Percentiles rank a stretch among this genome's conserved stretches.
phyloP scores from a whole-genome alignment of 768 basidiomycete genomes.

The Lentinula lateritia region DNA sequence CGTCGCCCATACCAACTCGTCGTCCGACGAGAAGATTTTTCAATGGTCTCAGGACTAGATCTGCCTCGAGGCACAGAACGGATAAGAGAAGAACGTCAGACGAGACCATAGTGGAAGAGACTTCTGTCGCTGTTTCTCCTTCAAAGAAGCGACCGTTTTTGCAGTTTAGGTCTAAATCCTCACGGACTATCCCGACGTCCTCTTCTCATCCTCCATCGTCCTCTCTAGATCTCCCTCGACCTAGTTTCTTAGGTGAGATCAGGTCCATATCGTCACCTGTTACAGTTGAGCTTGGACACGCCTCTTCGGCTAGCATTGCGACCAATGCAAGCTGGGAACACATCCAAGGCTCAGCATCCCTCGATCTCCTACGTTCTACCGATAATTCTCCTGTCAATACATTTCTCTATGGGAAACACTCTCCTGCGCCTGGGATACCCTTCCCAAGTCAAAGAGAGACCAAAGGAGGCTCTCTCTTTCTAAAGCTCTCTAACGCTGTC shows the following conservation, averaged over 20 bases:
- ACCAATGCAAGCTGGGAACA: not conserved
- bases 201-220: not conserved
- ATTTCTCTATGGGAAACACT: not conserved
- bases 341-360: not conserved
- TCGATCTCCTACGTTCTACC: conserved; percentile 1
- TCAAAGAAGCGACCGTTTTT: conserved; percentile 3
- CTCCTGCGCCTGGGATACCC: not conserved
- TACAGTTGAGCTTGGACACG: not conserved
- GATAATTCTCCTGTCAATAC: not conserved
- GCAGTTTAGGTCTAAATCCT: not conserved
- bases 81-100: not conserved
- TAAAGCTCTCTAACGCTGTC: not conserved
- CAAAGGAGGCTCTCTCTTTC: not conserved
- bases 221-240: not conserved
- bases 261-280: not conserved
- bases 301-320: not conserved
- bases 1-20: not conserved
- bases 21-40: conserved; percentile 1
- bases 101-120: not conserved
- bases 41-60: not conserved
- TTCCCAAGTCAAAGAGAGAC: not conserved
- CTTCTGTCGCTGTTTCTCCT: not conserved
- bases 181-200: not conserved
- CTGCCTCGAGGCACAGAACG: not conserved
- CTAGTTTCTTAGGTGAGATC: not conserved